Evolutionary conservation across 352 stramenopile species (phyloP), one percentile per base, ranked within the genome.

Genomic region (Pythium monospermum): DNA sequence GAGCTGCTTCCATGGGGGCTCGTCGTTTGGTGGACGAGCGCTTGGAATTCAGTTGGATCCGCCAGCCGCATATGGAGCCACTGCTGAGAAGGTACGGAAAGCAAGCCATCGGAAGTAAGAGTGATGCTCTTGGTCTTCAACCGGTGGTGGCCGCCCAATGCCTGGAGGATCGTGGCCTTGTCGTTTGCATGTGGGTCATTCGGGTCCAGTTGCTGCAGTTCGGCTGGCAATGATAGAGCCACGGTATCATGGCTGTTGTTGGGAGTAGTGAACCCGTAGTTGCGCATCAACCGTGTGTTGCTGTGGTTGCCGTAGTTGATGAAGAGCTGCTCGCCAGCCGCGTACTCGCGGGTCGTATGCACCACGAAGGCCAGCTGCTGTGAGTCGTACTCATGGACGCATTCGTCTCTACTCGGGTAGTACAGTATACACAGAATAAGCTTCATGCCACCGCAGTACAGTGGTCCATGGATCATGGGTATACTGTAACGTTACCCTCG

Each of bases 401-500:
- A 91, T 49, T 89, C 78, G 32, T 87, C 71, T 4, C 74, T 87
- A n/a, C n/a, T n/a, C n/a, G n/a, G n/a, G n/a, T n/a, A n/a, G n/a
- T n/a, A 48, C 4, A 8, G 28, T 36, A 47, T 22, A 43, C 16
- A 43, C 30, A 40, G 30, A 18, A 4, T 31, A 6, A 36, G 21
- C 30, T 25, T 15, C 8, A 28, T 39, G 43, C 15, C n/a, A n/a
- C n/a, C n/a, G n/a, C n/a, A n/a, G n/a, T n/a, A n/a, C n/a, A n/a
- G n/a, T n/a, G n/a, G n/a, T n/a, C n/a, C n/a, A n/a, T n/a, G n/a
- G n/a, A n/a, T n/a, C n/a, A n/a, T 22, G 19, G 36, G 15, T 8
- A 35, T 53, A 48, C 5, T 28, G 15, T 16, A 37, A n/a, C 38
- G 56, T 25, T 68, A 90, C 78, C 76, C 68, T 18, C 67, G 66